Evolutionary conservation across 2,329 filamentous ascomycete genomes (phyloP), one percentile per base, ranked within the genome.

Genomic region (Botryotinia globosa): DNA sequence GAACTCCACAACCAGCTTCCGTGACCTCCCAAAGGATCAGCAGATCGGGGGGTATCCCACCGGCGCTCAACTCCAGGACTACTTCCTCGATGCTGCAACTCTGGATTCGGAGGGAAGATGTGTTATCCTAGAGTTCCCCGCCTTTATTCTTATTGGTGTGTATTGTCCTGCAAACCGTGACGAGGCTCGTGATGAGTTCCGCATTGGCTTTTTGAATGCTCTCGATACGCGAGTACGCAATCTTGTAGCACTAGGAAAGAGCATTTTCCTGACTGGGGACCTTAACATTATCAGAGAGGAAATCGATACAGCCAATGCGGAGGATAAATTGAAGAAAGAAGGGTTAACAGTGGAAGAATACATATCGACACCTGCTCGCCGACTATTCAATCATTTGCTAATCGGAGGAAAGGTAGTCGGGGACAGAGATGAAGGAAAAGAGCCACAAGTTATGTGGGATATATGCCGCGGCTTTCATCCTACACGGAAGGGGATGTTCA

Each of bases 31-130:
- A 2, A 82, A 86, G 34, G 87, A 90, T 29, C 87, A 93, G 75
- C 91, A 91, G 77, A 97, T 99, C 73, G 96, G 96, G 7, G 96
- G 96, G 6, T 98, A 98, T 81, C 94, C 94, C 0, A 89, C 85
- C 1, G 82, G 85, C 0, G 85, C 86, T 29, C 94, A 97, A 78
- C 85, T 97, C 2, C 83, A 85, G 0, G 84, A 86, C 18, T 83
- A 87, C n/a, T 81, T 81, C 32, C 82, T 94, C 7, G 93, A 97
- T 78, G 89, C 93, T 59, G 85, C 86, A 3, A 86, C 86, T 0
- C 87, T 98, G 12, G 96, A 99, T 80, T 92, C 93, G 0, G 96
- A 99, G 84, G 96, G 96, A 0, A 91, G 96, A 65, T 97, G 94
- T 77, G 89, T 98, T 12, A 86, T 97, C 61, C 86, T 99, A 5